Base-by-base conservation (phyloP, 495 filamentous ascomycete species). In the Staphylotrichum tortipilum region DNA sequence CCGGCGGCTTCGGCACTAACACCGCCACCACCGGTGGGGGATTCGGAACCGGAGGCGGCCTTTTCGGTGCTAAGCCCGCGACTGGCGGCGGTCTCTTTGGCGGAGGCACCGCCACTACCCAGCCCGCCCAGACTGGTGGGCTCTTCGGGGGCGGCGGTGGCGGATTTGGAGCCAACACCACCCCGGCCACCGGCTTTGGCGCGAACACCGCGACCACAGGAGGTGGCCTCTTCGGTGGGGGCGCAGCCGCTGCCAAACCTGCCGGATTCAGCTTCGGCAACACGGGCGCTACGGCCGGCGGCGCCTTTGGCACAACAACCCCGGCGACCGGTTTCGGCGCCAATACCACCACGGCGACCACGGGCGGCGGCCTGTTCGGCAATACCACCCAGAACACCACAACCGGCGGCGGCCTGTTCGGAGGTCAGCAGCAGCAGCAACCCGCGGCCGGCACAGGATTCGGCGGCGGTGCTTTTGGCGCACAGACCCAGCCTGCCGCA, bases 401-500 rank as follows among this genome's bases (percentile, higher is more conserved):
- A 47, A 78, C 79, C 41, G 75, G 82, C 11, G 75, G 70, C 7
- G 75, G 81, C 42, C 62, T 86, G 4, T 87, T 88, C 58, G 79
- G 78, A n/a, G n/a, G n/a, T n/a, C n/a, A 58, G 22, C 49, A 52
- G 17, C 51, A 49, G 17, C 46, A 40, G n/a, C 48, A 43, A n/a
- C 49, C 53, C 34, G 45, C 56, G 5, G 42, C 68, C 7, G 34
- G 24, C 29, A 53, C 44, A 15, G 54, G 47, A 1, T 61, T 60
- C 19, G 60, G 59, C 26, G 42, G 48, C 18, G 44, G 42, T 2
- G 63, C 56, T 24, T 62, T 64, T 31, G 61, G 59, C 8, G 37
- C 50, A 18, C 61, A 62, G 19, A 17, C 65, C 3, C 61, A 71
- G 42, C 58, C 65, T 24, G 66, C 69, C 26, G 69, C 70, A 12